These are phyloP conservation scores for Sporothrix curviconia DNA, from an alignment of 2,329 filamentous ascomycete species.

Conservation along the genomic window DNA sequence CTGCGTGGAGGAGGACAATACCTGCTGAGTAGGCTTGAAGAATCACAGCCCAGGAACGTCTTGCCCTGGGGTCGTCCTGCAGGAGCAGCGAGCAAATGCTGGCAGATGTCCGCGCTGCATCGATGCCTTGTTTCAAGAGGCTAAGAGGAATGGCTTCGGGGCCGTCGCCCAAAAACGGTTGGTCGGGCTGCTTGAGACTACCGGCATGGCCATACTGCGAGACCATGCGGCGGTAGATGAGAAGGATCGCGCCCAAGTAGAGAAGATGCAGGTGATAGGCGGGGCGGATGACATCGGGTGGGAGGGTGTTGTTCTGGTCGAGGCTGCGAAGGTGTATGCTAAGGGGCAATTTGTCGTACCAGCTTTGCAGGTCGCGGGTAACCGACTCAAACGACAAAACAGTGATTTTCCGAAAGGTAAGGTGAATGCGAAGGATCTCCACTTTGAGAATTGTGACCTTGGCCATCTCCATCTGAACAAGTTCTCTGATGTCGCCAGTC, in stretches of 20 bases:
- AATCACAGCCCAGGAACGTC: constrained; percentile 27
- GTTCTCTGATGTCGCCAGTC: constrained; percentile 21
- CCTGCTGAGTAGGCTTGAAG: constrained; percentile 28
- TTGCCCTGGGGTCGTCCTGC: constrained; percentile 20
- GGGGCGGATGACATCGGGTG: constrained; percentile 20
- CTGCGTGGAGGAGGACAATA: constrained; percentile 26
- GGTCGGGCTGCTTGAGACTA: neutral
- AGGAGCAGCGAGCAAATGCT: constrained; percentile 23
- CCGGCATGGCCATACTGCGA: constrained; percentile 22
- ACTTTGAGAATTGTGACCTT: constrained; percentile 27
- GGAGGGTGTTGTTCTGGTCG: neutral
- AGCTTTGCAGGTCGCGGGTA: constrained; percentile 24
- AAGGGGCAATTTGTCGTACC: constrained; percentile 24
- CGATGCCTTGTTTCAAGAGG: constrained; percentile 21
- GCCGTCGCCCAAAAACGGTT: neutral
- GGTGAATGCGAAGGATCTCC: constrained; percentile 26
- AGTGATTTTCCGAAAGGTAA: constrained; percentile 25
- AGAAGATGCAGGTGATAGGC: constrained; percentile 28
- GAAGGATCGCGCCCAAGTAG: constrained; percentile 27
- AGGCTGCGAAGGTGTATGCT: constrained; percentile 21
- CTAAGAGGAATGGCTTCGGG: constrained; percentile 4
- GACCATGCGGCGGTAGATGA: constrained; percentile 28
- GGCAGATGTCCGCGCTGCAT: constrained; percentile 24
- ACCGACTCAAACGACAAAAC: constrained; percentile 23
- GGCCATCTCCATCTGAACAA: constrained; percentile 26